phyloP scores from a whole-genome alignment of 2,329 filamentous ascomycete genomes.

The Aureobasidium sp. region DNA sequence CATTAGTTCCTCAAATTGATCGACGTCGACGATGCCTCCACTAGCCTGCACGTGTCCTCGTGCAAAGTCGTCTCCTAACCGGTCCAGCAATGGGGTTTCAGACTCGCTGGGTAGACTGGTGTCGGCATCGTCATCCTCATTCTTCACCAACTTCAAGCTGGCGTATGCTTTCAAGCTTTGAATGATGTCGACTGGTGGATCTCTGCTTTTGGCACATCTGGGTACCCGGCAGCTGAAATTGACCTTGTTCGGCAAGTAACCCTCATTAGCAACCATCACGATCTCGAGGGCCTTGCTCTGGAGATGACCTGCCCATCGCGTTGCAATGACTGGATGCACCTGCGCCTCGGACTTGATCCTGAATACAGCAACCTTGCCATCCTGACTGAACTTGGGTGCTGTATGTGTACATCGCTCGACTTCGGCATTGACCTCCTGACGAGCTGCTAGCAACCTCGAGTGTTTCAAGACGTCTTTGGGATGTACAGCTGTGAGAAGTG shows the following conservation, averaged over 20 bases:
- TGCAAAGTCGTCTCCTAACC: conserved; percentile 56
- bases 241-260: conserved; percentile 53
- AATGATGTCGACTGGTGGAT: conserved; percentile 55
- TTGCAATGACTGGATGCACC: conserved; percentile 59
- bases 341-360: conserved; percentile 52
- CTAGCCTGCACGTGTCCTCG: conserved; percentile 59
- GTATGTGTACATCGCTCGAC: conserved; percentile 53
- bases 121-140: background rate
- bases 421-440: conserved; percentile 51
- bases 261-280: conserved; percentile 57
- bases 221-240: conserved; percentile 60
- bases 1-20: conserved; percentile 58
- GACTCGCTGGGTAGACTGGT: conserved; percentile 4
- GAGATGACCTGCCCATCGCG: conserved; percentile 55
- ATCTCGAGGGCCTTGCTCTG: conserved; percentile 52
- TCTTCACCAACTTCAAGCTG: conserved; percentile 18
- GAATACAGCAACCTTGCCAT: conserved; percentile 54
- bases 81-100: conserved; percentile 30
- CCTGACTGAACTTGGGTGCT: conserved; percentile 54
- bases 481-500: conserved; percentile 41
- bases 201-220: conserved; percentile 43
- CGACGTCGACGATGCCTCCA: conserved; percentile 52
- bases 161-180: conserved; percentile 47
- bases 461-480: conserved; percentile 46
- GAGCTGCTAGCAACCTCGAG: conserved; percentile 42